Base-by-base conservation (phyloP, 2,329 filamentous ascomycete genomes). In the Diaporthe vaccinii region DNA sequence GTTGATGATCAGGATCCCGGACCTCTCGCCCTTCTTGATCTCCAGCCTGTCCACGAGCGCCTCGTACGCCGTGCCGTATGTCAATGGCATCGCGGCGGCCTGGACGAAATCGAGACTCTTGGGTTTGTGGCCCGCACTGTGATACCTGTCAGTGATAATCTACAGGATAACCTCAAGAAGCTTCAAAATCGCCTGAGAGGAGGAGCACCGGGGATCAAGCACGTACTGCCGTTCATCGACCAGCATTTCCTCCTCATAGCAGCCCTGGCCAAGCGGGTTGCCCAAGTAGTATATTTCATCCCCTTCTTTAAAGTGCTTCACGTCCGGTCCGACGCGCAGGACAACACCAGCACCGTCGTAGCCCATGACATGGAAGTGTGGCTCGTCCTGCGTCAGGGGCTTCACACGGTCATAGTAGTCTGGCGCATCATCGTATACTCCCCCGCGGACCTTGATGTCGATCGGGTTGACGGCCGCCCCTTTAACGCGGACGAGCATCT, bases 241-340 rank as follows among this genome's bases (percentile, higher is more conserved):
- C 28, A 86, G 79, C 65, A 84, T 80, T 55, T 83, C 82, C 78
- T 87, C 84, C 9, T 86, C 85, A 75, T 85, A 85, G 10, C 82
- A 80, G 34, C 86, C 86, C 69, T 84, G 86, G 9, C 82, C 76
- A 22, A 83, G 81, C 0, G 85, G 84, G 44, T 78, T 82, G 22
- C 82, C 84, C 15, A 84, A 80, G 76, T 84, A 87, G 82, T 81
- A 87, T 55, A 88, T 81, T 67, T 85, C 82, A 74, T 87, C 86
- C 15, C 86, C 86, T 15, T 79, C 65, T 44, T 84, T 81, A 81
- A 86, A 87, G 68, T 81, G 68, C 41, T 78, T 78, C 41, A 80
- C 80, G 15, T 82, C 78, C 3, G 80, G 79, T 0, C 82, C 84
- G 20, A 82, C 82, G 34, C 80, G 77, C 1, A 81, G 78, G 5